These are phyloP conservation scores for Tricholoma bakamatsutake DNA, from an alignment of 768 basidiomycete genomes.

Conservation along the genomic window DNA sequence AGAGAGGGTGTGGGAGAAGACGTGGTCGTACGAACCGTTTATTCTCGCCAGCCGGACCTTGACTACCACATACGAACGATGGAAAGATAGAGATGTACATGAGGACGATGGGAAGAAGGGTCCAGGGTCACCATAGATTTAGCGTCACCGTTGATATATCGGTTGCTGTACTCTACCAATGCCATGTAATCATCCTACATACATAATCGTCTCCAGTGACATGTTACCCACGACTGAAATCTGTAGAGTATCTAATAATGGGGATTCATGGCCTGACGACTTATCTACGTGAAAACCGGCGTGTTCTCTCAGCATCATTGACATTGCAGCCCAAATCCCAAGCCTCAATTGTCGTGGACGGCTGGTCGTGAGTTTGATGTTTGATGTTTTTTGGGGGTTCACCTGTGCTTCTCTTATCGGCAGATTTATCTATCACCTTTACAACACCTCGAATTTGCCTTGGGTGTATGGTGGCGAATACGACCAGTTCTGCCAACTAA, in stretches of 20 bases:
- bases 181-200: background rate
- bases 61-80: conserved; percentile 34
- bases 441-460: conserved; percentile 53
- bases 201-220: background rate
- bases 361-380: conserved; percentile 70
- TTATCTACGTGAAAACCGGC: conserved; percentile 45
- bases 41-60: conserved; percentile 38
- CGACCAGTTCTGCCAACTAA: conserved; percentile 41
- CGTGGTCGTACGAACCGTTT: conserved; percentile 56
- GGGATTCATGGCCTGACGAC: conserved; percentile 50
- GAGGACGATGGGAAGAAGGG: conserved; percentile 30
- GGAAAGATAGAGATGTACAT: conserved; percentile 37
- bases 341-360: conserved; percentile 62
- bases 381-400: conserved; percentile 5
- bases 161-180: background rate
- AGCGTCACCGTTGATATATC: background rate
- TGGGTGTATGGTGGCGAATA: conserved; percentile 91
- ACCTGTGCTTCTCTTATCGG: background rate
- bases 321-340: conserved; percentile 15
- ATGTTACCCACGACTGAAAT: background rate
- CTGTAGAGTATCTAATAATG: conserved; percentile 23
- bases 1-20: conserved; percentile 55
- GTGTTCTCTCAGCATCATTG: conserved; percentile 31
- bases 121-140: conserved; percentile 8
- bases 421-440: conserved; percentile 74